Conservation (phyloP, 768 basidiomycete genomes). For the Leccinum subtestaceum region DNA sequence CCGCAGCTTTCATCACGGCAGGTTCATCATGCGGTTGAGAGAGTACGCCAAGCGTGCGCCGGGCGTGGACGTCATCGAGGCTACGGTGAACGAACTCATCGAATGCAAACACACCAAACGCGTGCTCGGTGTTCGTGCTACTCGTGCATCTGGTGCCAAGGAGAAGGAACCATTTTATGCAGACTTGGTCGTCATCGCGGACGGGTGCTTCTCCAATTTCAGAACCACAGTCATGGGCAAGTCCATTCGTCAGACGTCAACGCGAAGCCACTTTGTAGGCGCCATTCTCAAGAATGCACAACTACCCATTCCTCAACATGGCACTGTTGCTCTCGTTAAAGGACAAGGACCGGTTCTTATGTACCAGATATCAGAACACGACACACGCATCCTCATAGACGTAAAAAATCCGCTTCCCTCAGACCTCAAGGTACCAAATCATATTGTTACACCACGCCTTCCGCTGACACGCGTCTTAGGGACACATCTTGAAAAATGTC, state of each 20-base stretch:
- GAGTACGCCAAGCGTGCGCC: constrained; percentile 55
- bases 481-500: constrained; percentile 68
- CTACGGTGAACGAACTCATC: constrained; percentile 74
- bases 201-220: constrained; percentile 96
- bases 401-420: constrained; percentile 80
- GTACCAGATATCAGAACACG: constrained; percentile 86
- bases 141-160: constrained; percentile 34
- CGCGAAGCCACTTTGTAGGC: constrained; percentile 82
- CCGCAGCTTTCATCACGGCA: constrained; percentile 90
- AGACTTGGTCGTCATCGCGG: constrained; percentile 82
- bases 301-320: constrained; percentile 72
- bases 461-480: constrained; percentile 34
- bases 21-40: constrained; percentile 79
- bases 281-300: constrained; percentile 73
- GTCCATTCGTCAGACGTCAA: constrained; percentile 46
- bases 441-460: background rate
- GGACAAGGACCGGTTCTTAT: constrained; percentile 85
- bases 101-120: constrained; percentile 49
- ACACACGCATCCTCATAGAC: constrained; percentile 93
- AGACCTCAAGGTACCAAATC: constrained; percentile 61
- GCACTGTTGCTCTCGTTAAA: constrained; percentile 80
- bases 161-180: constrained; percentile 59
- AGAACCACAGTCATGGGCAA: constrained; percentile 62
- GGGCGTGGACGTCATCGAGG: constrained; percentile 81
- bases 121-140: constrained; percentile 67